Evolutionary conservation across 2,329 filamentous ascomycete species (phyloP).

Genomic region (Elsinoe arachidis): DNA sequence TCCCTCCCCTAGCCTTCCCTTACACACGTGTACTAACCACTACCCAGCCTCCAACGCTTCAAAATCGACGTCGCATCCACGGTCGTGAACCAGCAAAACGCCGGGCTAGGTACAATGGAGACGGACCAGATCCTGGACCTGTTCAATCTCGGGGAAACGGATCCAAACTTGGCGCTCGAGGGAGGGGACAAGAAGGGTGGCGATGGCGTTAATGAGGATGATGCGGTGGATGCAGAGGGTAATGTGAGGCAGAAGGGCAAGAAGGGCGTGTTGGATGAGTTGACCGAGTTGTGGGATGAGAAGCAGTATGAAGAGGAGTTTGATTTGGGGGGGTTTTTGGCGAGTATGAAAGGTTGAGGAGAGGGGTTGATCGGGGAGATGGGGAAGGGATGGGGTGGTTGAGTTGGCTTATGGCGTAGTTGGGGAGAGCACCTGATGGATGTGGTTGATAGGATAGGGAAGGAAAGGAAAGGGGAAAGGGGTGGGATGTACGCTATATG

Average conservation of each 20-base stretch:
- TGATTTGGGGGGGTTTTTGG: conserved; percentile 88
- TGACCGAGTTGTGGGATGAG: conserved; percentile 96
- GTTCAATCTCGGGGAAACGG: conserved; percentile 80
- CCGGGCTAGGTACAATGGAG: conserved; percentile 89
- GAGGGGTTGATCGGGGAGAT: neutral
- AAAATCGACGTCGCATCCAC: conserved; percentile 98
- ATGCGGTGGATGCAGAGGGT: conserved; percentile 70
- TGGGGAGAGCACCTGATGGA: neutral
- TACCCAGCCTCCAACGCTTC: conserved; percentile 79
- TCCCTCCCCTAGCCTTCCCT: neutral
- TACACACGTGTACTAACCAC: conserved; percentile 13
- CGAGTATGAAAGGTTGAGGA: conserved; percentile 64
- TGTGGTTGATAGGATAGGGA: no score
- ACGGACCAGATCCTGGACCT: conserved; percentile 96
- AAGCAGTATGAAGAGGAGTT: conserved; percentile 98
- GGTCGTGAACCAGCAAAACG: conserved; percentile 98
- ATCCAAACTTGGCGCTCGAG: conserved; percentile 26
- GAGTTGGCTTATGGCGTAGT: no score
- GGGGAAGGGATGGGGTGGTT: neutral
- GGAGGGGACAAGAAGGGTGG: conserved; percentile 39
- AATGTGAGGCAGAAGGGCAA: conserved; percentile 91
- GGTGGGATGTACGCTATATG: neutral
- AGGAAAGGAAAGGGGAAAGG: neutral
- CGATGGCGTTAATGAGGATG: conserved; percentile 67
- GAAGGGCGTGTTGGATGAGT: conserved; percentile 89